Base-by-base conservation (phyloP, 1,284 basidiomycete species). In the Fomitopsis betulina region DNA sequence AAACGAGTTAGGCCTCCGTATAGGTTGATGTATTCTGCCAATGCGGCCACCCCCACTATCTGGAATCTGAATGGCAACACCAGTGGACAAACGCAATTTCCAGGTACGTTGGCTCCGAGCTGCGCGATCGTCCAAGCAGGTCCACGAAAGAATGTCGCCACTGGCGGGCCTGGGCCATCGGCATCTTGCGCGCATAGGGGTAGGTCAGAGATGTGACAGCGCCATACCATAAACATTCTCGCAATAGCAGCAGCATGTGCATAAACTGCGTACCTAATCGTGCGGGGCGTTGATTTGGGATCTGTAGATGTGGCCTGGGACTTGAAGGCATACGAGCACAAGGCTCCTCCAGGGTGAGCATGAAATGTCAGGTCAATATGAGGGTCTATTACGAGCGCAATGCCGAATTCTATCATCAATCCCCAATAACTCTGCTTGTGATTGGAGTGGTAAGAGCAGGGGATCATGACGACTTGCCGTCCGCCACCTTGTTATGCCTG, bases 401-500 rank as follows among this genome's bases (percentile, higher is more conserved):
- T n/a, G n/a, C n/a, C n/a, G n/a, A n/a, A n/a, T n/a, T n/a, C n/a
- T n/a, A n/a, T n/a, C n/a, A n/a, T n/a, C n/a, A n/a, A n/a, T n/a
- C n/a, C n/a, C n/a, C n/a, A n/a, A n/a, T n/a, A n/a, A n/a, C n/a
- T n/a, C n/a, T n/a, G n/a, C 35, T 37, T 12, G 13, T 9, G 13
- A 15, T 37, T n/a, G 42, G 10, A 5, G 23, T 23, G 23, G 3
- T 23, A 13, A 23, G 21, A 13, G 10, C 9, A 23, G 25, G 13
- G 10, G 1, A 25, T 47, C 25, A 47, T 17, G 45, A 47, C 25
- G 45, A 2, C 25, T 12, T 27, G 5, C 10, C 25, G 45, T 15
- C 38, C 2, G 45, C 12, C 7, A 30, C 25, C 56, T 62, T 65
- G 13, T 58, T 56, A 13, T 63, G 57, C 30, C 91, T 76, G 51